Evolutionary conservation across 495 filamentous ascomycete species (phyloP).

Genomic region (Thozetella sp.): DNA sequence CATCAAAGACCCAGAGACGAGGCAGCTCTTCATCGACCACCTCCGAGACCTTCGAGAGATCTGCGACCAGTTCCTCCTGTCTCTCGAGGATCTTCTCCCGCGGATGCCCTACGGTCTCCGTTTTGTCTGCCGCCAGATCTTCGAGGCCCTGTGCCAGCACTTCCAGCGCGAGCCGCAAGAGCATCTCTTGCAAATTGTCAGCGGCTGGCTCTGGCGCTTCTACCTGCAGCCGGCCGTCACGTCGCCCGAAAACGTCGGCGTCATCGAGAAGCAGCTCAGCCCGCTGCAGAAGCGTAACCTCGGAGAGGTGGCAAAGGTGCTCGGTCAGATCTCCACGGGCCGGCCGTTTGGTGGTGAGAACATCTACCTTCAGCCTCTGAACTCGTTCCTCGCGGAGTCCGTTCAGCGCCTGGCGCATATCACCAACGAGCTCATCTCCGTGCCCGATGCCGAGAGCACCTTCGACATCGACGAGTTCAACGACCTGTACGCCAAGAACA

Average conservation of each 20-base stretch:
- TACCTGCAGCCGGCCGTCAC: conserved; percentile 89
- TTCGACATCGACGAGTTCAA: conserved; percentile 99
- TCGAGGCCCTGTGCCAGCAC: conserved; percentile 70
- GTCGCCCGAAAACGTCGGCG: conserved; percentile 86
- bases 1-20: conserved; percentile 90
- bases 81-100: conserved; percentile 79
- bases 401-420: conserved; percentile 79
- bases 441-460: conserved; percentile 82
- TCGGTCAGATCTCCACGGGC: conserved; percentile 83
- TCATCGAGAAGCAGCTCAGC: conserved; percentile 82
- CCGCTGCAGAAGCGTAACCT: conserved; percentile 94
- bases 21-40: conserved; percentile 88
- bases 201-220: conserved; percentile 89
- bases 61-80: conserved; percentile 81
- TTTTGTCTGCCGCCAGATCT: conserved; percentile 85
- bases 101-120: conserved; percentile 93
- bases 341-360: conserved; percentile 91
- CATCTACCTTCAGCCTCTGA: conserved; percentile 92
- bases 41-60: conserved; percentile 92
- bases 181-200: conserved; percentile 79
- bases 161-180: conserved; percentile 81
- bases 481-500: conserved; percentile 92
- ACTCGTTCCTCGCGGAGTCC: conserved; percentile 84
- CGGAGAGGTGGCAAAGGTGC: conserved; percentile 85
- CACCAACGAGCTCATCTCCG: conserved; percentile 72